phyloP scores from a whole-genome alignment of 2,329 filamentous ascomycete genomes.

The Pseudogymnoascus sp. region DNA sequence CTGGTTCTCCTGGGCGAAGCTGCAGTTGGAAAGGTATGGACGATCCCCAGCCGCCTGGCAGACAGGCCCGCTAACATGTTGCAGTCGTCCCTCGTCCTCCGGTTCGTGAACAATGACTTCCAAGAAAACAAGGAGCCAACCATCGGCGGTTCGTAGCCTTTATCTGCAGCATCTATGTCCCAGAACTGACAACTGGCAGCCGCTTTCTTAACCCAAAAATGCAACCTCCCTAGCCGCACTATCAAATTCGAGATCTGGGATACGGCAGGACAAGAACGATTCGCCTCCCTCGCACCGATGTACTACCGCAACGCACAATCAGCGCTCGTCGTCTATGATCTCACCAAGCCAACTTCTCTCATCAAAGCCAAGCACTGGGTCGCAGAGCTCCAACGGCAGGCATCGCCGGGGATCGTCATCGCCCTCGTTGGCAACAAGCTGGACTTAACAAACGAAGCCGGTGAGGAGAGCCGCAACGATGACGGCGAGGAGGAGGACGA shows the following conservation, averaged over 20 bases:
- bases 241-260: constrained; percentile 98
- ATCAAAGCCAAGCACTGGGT: constrained; percentile 99
- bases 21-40: constrained; percentile 85
- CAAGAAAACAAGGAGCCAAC: constrained; percentile 99
- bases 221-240: constrained; percentile 84
- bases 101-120: constrained; percentile 99
- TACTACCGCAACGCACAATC: constrained; percentile 99
- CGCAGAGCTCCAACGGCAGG: constrained; percentile 91
- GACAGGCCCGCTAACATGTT: not conserved
- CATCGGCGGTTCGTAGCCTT: constrained; percentile 67
- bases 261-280: constrained; percentile 94
- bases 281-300: constrained; percentile 94
- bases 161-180: not conserved
- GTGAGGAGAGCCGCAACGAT: constrained; percentile 38
- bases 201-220: constrained; percentile 97
- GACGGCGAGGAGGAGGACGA: constrained; percentile 39
- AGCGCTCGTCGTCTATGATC: constrained; percentile 94
- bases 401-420: constrained; percentile 92
- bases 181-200: constrained; percentile 42
- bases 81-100: constrained; percentile 90
- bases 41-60: not conserved
- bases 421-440: constrained; percentile 95
- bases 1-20: constrained; percentile 95
- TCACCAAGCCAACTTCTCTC: constrained; percentile 91
- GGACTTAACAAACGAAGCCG: constrained; percentile 64